Base-by-base conservation (phyloP, 2,329 filamentous ascomycete species). In the Colletotrichum trifolii region DNA sequence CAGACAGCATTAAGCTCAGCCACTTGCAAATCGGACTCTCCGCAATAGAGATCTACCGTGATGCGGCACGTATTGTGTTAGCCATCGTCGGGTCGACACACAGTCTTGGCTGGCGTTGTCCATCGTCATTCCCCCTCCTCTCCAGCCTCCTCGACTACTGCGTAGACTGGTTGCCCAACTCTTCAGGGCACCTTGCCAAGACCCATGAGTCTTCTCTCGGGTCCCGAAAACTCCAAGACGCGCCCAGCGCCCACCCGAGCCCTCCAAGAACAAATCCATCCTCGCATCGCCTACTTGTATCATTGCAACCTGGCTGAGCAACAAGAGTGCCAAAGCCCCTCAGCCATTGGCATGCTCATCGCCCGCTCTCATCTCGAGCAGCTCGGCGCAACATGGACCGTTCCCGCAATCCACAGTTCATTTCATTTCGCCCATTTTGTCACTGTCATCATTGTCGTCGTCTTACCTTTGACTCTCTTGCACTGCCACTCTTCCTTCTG, bases 401-500 rank as follows among this genome's bases (percentile, higher is more conserved):
- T 64, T 61, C 48, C 43, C 38, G 34, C 40, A 54, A 50, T 35
- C 45, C 61, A 49, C 49, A 34, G 7, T 34, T 54, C 49, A 60
- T 60, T 60, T 64, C 45, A 40, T 49, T 58, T 38, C 50, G 43
- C 33, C 35, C 13, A 33, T 17, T 48, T n/a, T 55, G 25, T 46
- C 54, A 43, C 17, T 34, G 36, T 42, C 50, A n/a, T 54, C 45
- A 42, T 40, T 43, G 35, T 50, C 12, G 17, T 46, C 43, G 17
- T 54, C 50, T 52, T 4, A 52, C 42, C 50, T 45, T 54, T 55
- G 49, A 55, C 45, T 61, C 45, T 55, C 38, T 49, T 60, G 61
- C 61, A 64, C 61, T 64, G 61, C 61, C 61, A 61, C 61, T n/a
- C 36, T 45, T 45, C 34, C 49, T 36, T 25, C 25, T 49, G 8